Evolutionary conservation across 106 monocot species (phyloP).

Genomic region (Cymbidium sinense): DNA sequence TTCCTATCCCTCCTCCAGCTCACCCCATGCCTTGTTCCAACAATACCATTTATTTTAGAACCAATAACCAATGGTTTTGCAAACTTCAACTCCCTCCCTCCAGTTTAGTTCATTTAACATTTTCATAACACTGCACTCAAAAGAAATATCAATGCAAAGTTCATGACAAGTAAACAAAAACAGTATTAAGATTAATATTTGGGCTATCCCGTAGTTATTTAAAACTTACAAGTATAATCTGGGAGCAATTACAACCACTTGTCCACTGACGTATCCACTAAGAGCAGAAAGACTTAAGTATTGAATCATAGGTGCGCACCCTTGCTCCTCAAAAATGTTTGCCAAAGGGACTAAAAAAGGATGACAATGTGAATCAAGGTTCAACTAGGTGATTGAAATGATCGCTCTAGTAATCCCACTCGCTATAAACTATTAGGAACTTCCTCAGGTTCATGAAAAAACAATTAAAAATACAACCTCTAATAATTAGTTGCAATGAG

Average conservation of each 20-base stretch:
- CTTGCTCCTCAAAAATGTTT: not conserved
- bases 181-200: conserved; percentile 4
- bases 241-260: not conserved
- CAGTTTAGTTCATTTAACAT: too few species aligned
- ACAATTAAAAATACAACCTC: not conserved
- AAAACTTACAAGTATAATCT: not conserved
- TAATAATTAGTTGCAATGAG: not conserved
- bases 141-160: not conserved
- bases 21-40: too few species aligned
- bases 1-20: too few species aligned
- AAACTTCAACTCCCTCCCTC: too few species aligned
- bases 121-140: not conserved
- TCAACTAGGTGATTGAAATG: not conserved
- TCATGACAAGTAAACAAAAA: not conserved
- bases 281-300: too few species aligned
- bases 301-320: not conserved
- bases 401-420: not conserved
- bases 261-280: not conserved
- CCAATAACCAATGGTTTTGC: too few species aligned
- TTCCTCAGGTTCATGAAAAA: not conserved
- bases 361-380: not conserved
- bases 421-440: not conserved
- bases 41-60: too few species aligned
- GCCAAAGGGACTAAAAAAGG: not conserved
- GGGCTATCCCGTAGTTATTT: not conserved